Conservation (phyloP, 371 early-diverging fungal genomes). For the Mortierella sp. region DNA sequence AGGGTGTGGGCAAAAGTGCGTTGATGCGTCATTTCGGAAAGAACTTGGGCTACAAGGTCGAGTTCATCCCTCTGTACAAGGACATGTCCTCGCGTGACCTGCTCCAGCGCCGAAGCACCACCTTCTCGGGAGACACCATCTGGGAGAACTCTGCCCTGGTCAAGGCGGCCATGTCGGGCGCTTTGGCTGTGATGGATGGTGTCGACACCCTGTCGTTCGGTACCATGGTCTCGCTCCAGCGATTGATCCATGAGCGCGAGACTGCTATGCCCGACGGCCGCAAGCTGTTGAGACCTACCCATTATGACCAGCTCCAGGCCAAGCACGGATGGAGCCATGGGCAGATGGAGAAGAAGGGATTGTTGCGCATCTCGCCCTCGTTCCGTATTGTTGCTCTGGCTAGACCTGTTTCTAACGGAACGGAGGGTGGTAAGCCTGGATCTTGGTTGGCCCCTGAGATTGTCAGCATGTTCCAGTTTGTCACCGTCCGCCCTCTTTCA, state of each 20-base stretch:
- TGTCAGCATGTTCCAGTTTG: constrained; percentile 80
- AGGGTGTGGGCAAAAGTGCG: constrained; percentile 85
- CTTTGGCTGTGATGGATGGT: constrained; percentile 82
- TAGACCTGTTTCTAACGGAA: constrained; percentile 65
- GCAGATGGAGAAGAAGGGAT: constrained; percentile 63
- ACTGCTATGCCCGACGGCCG: constrained; percentile 82
- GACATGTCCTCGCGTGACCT: constrained; percentile 91
- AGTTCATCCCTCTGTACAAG: constrained; percentile 81
- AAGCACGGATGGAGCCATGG: constrained; percentile 61
- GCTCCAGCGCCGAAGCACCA: constrained; percentile 84
- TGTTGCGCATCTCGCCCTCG: constrained; percentile 78
- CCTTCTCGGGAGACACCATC: constrained; percentile 79
- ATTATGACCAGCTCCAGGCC: constrained; percentile 71
- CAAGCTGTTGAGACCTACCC: constrained; percentile 68
- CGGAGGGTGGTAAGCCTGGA: constrained; percentile 63
- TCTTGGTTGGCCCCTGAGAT: constrained; percentile 83
- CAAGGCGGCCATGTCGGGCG: constrained; percentile 81
- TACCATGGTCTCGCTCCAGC: constrained; percentile 77
- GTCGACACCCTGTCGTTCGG: constrained; percentile 82
- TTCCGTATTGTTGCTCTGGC: constrained; percentile 86
- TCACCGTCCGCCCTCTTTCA: constrained; percentile 77
- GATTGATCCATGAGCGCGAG: constrained; percentile 80
- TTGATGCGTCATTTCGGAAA: constrained; percentile 80
- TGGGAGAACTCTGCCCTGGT: constrained; percentile 83
- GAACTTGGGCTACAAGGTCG: constrained; percentile 77